These are phyloP conservation scores for Lachancea lanzarotensis DNA, from an alignment of 805 yeast genomes.

Conservation along the genomic window DNA sequence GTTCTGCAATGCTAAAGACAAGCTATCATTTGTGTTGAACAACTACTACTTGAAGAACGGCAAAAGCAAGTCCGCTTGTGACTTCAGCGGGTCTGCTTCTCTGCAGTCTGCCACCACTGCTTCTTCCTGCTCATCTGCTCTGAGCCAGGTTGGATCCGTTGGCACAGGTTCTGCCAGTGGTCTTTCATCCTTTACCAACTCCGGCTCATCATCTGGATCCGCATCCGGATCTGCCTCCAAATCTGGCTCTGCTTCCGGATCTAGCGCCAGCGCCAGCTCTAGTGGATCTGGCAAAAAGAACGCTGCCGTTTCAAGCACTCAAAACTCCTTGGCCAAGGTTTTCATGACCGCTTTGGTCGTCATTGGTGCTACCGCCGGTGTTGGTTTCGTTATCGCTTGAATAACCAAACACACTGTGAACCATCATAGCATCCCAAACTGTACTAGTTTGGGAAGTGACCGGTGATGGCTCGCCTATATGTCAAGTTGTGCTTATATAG, in stretches of 20 bases:
- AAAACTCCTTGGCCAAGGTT: constrained; percentile 25
- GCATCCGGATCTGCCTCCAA: constrained; percentile 10
- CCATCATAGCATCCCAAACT: too few species aligned
- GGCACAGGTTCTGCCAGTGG: constrained; percentile 58
- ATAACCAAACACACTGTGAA: too few species aligned
- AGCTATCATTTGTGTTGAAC: constrained; percentile 60
- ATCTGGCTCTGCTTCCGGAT: constrained; percentile 8
- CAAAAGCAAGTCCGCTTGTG: constrained; percentile 48
- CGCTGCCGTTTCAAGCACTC: constrained; percentile 26
- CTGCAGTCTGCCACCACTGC: constrained; percentile 43
- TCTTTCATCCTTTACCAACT: constrained; percentile 27
- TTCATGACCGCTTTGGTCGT: constrained; percentile 30
- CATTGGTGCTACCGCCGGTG: constrained; percentile 33
- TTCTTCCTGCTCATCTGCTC: constrained; percentile 48
- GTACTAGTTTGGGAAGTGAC: not conserved
- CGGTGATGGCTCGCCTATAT: not conserved
- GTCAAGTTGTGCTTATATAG: constrained; percentile 2
- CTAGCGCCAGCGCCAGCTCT: constrained; percentile 16
- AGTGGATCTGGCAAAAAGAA: constrained; percentile 15
- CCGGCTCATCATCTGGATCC: constrained; percentile 27
- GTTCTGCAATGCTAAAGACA: constrained; percentile 60
- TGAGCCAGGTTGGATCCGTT: constrained; percentile 60
- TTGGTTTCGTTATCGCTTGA: constrained; percentile 34
- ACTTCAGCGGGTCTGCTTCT: constrained; percentile 63
- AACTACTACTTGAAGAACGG: constrained; percentile 49